Evolutionary conservation across 1,284 basidiomycete genomes (phyloP).

Genomic region (Trametes pubescens): DNA sequence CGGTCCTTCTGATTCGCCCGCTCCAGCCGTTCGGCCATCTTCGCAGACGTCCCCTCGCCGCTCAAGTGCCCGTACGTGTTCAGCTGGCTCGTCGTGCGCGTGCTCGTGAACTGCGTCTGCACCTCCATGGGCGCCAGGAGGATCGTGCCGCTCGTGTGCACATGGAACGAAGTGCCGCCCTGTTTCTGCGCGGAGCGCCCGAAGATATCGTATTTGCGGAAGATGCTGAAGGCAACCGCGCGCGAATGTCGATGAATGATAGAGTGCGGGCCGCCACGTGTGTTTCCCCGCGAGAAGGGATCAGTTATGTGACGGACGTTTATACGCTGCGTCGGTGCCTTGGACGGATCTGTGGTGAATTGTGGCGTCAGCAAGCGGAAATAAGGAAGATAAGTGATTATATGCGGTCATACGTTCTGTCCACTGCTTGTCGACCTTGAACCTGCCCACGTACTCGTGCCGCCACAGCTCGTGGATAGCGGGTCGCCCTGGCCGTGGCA

Average conservation of each 20-base stretch:
- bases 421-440: constrained; percentile 63
- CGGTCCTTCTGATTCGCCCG: constrained; percentile 20
- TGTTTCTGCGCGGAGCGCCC: constrained; percentile 30
- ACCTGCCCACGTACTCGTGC: constrained; percentile 69
- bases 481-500: constrained; percentile 38
- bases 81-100: constrained; percentile 74
- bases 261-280: constrained; percentile 62
- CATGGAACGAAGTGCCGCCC: constrained; percentile 39
- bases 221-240: constrained; percentile 77
- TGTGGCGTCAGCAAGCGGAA: constrained; percentile 3
- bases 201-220: constrained; percentile 63
- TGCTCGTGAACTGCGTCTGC: constrained; percentile 79
- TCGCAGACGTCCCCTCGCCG: constrained; percentile 39
- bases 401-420: constrained; percentile 52
- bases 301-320: constrained; percentile 65
- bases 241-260: constrained; percentile 83
- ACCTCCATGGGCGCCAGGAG: constrained; percentile 75
- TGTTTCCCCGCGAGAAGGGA: constrained; percentile 51
- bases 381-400: constrained; percentile 5
- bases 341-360: constrained; percentile 55
- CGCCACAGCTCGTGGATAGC: constrained; percentile 72
- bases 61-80: constrained; percentile 72
- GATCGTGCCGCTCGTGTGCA: constrained; percentile 57
- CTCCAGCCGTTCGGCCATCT: constrained; percentile 9
- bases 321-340: constrained; percentile 72